Evolutionary conservation across 352 stramenopile species (phyloP), one percentile per base, ranked within the genome.

Genomic region (Globisporangium spinosum): DNA sequence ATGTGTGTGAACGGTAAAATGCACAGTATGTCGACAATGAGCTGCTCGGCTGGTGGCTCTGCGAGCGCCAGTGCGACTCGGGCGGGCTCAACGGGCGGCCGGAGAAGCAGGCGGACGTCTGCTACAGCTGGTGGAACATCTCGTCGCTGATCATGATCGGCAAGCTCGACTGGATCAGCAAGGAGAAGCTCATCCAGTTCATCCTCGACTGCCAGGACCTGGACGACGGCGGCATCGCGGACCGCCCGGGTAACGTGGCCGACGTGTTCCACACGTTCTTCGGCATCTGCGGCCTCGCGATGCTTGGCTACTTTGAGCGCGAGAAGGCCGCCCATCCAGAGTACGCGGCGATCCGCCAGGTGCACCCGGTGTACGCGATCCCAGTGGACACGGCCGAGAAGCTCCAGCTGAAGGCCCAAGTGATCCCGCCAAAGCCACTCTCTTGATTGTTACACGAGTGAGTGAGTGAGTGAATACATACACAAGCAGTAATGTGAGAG

Each of bases 191-290:
- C 38, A 89, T 95, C 65, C 68, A 93, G 60, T 98, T 97, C 75
- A 98, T 98, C 69, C 65, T 98, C 55, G 80, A 94, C 35, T 98
- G 95, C 72, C 98, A 99, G 80, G 98, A 99, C 78, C 78, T 83
- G 4, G 97, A 99, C 27, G 97, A 98, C 70, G 98, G 98, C 57
- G 98, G 98, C 20, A 99, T 99, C 72, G 91, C 97, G 15, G 98
- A 99, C 76, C 91, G 98, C 47, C 97, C 97, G n/a, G 94, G 89
- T 45, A 97, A 98, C 70, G 87, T 98, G 68, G 87, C 95, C 0
- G 98, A 99, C 68, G 92, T 99, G 25, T 99, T 99, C 77, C 97
- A 99, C 77, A 99, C 97, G 2, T 99, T 99, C 77, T 99, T 99
- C 74, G 97, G 97, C 27, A 95, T 99, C 73, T 91, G 87, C 51